Conservation (phyloP, 2,329 filamentous ascomycete genomes). For the Bipolaris victoriae region DNA sequence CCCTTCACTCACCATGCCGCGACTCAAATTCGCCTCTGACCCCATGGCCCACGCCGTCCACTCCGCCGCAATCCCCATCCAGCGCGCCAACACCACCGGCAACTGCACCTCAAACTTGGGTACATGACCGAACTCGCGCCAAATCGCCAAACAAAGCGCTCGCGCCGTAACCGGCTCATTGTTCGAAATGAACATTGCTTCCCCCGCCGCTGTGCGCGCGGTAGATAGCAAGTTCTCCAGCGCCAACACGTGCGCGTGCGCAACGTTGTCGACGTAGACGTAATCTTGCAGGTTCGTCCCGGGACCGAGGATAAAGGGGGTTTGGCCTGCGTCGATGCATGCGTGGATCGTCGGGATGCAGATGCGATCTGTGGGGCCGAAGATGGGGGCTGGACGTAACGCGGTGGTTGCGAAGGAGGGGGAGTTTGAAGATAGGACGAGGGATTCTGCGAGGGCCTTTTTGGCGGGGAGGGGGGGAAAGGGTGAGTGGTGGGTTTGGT, state of each 20-base stretch:
- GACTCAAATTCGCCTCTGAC: constrained; percentile 54
- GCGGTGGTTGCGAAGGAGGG: constrained; percentile 74
- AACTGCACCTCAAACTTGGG: constrained; percentile 58
- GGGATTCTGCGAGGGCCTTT: constrained; percentile 77
- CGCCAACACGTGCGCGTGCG: constrained; percentile 72
- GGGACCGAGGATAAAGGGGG: constrained; percentile 80
- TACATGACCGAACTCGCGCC: constrained; percentile 65
- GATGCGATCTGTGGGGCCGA: constrained; percentile 86
- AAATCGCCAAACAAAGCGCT: constrained; percentile 82
- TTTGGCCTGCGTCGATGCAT: constrained; percentile 70
- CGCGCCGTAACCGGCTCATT: constrained; percentile 88
- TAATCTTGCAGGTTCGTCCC: constrained; percentile 74
- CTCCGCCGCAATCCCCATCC: constrained; percentile 56
- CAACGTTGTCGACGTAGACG: constrained; percentile 72
- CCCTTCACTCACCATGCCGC: constrained; percentile 63
- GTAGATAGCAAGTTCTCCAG: constrained; percentile 68
- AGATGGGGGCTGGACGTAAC: constrained; percentile 86
- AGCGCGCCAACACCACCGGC: constrained; percentile 56
- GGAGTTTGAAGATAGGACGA: constrained; percentile 77
- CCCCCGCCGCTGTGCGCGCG: constrained; percentile 68
- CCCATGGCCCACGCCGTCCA: constrained; percentile 55
- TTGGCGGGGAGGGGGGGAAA: not conserved
- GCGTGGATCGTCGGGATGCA: constrained; percentile 75
- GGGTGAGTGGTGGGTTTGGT: not conserved
- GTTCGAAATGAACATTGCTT: constrained; percentile 91